These are phyloP conservation scores for Streptanthus diversifolius DNA, from an alignment of 345 rosid species.

Conservation along the genomic window DNA sequence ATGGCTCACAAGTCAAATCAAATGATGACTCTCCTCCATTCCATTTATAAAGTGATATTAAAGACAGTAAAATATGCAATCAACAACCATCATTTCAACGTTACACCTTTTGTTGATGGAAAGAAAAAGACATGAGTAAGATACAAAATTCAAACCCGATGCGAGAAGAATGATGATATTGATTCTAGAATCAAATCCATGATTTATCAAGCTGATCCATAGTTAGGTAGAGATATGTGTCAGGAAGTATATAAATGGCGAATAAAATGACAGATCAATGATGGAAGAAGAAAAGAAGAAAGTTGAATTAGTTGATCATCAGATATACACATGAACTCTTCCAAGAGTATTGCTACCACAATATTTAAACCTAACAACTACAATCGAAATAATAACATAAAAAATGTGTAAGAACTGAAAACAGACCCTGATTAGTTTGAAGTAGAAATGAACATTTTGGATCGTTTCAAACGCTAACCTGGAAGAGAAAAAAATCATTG, in stretches of 20 bases:
- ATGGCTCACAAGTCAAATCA: not conserved
- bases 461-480: constrained; percentile 6
- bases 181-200: not conserved
- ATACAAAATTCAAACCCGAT: not conserved
- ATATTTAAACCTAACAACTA: not conserved
- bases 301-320: not conserved
- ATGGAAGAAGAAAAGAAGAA: not conserved
- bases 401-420: not conserved
- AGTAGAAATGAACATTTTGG: not conserved
- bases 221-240: not conserved
- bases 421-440: not conserved
- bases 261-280: too few relatives aligned
- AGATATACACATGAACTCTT: not conserved
- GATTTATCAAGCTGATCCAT: not conserved
- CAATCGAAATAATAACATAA: not conserved
- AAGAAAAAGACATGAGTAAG: not conserved
- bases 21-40: not conserved
- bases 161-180: not conserved
- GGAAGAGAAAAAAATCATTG: not conserved
- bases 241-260: not conserved
- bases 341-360: not conserved
- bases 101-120: not conserved
- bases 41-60: not conserved
- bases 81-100: not conserved
- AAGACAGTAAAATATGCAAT: not conserved